These are phyloP conservation scores for Polytrichum formosum DNA, from an alignment of 225 moss, liverwort and hornwort species.

Conservation along the genomic window DNA sequence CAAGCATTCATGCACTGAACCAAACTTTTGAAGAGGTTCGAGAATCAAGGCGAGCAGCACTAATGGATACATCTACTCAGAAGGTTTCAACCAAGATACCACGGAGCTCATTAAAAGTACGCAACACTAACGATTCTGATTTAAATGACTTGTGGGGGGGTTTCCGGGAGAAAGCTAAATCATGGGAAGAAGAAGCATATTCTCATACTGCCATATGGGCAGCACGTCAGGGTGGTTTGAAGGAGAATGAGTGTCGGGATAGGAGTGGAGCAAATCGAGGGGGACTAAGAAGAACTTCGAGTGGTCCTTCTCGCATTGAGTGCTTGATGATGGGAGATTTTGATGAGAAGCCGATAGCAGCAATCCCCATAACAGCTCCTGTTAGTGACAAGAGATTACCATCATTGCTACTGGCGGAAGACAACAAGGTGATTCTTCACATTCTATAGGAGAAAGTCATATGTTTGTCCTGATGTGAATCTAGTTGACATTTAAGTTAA, in stretches of 20 bases:
- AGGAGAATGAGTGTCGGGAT: constrained; percentile 23
- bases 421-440: constrained; percentile 42
- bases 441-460: neutral
- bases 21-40: constrained; percentile 31
- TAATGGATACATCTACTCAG: constrained; percentile 13
- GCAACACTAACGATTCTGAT: constrained; percentile 24
- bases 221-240: constrained; percentile 37
- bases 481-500: too few relatives aligned
- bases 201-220: constrained; percentile 44
- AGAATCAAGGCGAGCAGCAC: constrained; percentile 24
- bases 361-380: neutral
- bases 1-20: constrained; percentile 19
- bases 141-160: constrained; percentile 9
- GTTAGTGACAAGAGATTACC: constrained; percentile 36
- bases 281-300: constrained; percentile 45
- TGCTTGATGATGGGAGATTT: constrained; percentile 43
- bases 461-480: too few relatives aligned
- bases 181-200: constrained; percentile 20
- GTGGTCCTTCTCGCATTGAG: constrained; percentile 52
- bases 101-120: constrained; percentile 34
- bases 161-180: constrained; percentile 23
- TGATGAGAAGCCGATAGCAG: constrained; percentile 29
- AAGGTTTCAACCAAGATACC: constrained; percentile 32
- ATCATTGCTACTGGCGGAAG: constrained; percentile 47
- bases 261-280: constrained; percentile 13